Evolutionary conservation across 805 yeast species (phyloP), one percentile per base, ranked within the genome.

Genomic region (Kluyveromyces nonfermentans): DNA sequence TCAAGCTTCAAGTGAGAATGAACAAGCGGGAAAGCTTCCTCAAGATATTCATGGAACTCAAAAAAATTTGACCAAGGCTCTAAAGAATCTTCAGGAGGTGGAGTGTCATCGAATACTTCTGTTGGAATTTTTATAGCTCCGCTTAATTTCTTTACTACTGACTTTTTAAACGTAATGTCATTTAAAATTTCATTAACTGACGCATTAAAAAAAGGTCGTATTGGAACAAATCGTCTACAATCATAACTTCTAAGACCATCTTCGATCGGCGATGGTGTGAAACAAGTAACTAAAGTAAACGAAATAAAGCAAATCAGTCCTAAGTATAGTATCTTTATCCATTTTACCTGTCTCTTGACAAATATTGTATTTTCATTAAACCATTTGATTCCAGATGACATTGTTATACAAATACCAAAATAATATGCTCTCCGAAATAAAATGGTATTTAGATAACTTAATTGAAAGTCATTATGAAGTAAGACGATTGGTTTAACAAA

Each of bases 111-210:
- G 48, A 57, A 69, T 17, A 75, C 65, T 47, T 73, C 76, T 5
- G 87, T 79, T 40, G 76, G 77, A 44, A 79, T 66, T 53, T 69
- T 69, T 31, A 81, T 71, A 1, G 85, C 81, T 1, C 74, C 77
- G 12, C 71, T 55, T 43, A 75, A 64, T 44, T 66, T 72, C 2
- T 49, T 40, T 19, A 47, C 34, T 15, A 47, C 39, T 18, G 43
- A 39, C 30, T 34, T 17, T 38, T 50, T 49, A 37, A 40, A 50
- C 5, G 39, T 44, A 9, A 15, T 31, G 35, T 50, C 44, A 14
- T 40, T 28, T 18, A 50, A 37, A 15, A 50, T 50, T 21, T 44
- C 40, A 16, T 43, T 35, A 21, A 47, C 37, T 12, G 53, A 50
- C 3, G 34, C 34, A 33, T 38, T 37, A 33, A 41, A 47, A 2